Evolutionary conservation across 805 yeast genomes (phyloP), one percentile per base, ranked within the genome.

Genomic region (Yarrowia phangngaensis): DNA sequence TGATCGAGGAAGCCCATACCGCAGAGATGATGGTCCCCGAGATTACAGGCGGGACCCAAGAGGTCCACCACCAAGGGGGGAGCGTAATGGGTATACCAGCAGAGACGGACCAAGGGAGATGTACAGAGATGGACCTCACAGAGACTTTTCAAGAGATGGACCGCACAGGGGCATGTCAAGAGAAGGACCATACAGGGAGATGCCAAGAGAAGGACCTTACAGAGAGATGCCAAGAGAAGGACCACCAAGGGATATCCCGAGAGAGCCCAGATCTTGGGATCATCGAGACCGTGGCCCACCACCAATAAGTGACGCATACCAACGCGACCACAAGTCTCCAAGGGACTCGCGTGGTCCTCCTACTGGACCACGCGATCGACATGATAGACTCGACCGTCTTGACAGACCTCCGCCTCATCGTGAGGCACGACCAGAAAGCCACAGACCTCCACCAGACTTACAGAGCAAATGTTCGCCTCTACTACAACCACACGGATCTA

Each of bases 131-230:
- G n/a, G n/a, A n/a, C n/a, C n/a, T n/a, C n/a, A n/a, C n/a, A 27
- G 31, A 19, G 45, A 38, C 14, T 38, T 8, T 20, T 26, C 32
- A 38, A 8, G 45, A 19, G 45, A 38, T 13, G 32, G 24, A n/a
- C 9, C 27, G 6, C 16, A 9, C 15, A 27, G 38, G 15, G 38
- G 36, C n/a, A n/a, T n/a, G 4, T 28, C 43, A 3, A 11, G 43
- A 13, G 45, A 19, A 11, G 45, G 45, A 19, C 17, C 31, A n/a
- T n/a, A n/a, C 11, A 26, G 32, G 13, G 29, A 35, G n/a, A n/a
- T 15, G 4, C 40, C 43, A 3, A 11, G 43, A 13, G 45, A 19
- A 11, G 45, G 45, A 19, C 17, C 31, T n/a, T n/a, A n/a, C 11
- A 26, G 32, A 17, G 29, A 35, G n/a, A n/a, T 15, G 3, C 32